Evolutionary conservation across 2,329 filamentous ascomycete species (phyloP).

Genomic region (Ascocoryne sarcoides): DNA sequence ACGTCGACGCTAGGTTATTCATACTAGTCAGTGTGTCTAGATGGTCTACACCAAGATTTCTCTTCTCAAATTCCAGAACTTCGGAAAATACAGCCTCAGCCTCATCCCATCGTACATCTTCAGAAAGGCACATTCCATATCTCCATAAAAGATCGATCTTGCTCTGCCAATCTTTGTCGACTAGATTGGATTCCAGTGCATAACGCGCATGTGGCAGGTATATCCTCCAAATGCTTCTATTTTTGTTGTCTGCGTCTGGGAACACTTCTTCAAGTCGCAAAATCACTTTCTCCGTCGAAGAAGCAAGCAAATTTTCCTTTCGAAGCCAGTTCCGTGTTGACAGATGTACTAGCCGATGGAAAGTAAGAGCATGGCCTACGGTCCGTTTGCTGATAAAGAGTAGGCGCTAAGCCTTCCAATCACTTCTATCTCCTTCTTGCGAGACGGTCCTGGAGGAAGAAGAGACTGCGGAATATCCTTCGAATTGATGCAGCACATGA

Average conservation of each 20-base stretch:
- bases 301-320: slow-evolving; percentile 3
- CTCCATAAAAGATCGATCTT: slow-evolving; percentile 5
- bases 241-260: slow-evolving; percentile 8
- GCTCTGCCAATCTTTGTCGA: background rate
- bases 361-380: slow-evolving; percentile 7
- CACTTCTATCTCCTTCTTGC: slow-evolving; percentile 7
- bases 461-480: slow-evolving; percentile 32
- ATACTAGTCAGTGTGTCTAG: slow-evolving; percentile 8
- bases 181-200: slow-evolving; percentile 1
- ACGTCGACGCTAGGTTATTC: slow-evolving; percentile 4
- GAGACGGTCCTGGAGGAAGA: slow-evolving; percentile 16
- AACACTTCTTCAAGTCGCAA: slow-evolving; percentile 12
- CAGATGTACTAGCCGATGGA: slow-evolving; percentile 16
- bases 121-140: slow-evolving; percentile 2
- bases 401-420: slow-evolving; percentile 14
- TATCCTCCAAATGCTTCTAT: slow-evolving; percentile 12
- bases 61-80: background rate
- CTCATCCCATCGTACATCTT: slow-evolving; percentile 8
- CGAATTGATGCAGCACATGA: slow-evolving; percentile 33
- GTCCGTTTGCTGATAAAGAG: slow-evolving; percentile 13
- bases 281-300: slow-evolving; percentile 8
- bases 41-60: slow-evolving; percentile 6
- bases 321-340: slow-evolving; percentile 15
- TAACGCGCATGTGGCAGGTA: slow-evolving; percentile 10
- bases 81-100: slow-evolving; percentile 1